These are phyloP conservation scores for Cytospora mali DNA, from an alignment of 2,329 filamentous ascomycete genomes.

Conservation along the genomic window DNA sequence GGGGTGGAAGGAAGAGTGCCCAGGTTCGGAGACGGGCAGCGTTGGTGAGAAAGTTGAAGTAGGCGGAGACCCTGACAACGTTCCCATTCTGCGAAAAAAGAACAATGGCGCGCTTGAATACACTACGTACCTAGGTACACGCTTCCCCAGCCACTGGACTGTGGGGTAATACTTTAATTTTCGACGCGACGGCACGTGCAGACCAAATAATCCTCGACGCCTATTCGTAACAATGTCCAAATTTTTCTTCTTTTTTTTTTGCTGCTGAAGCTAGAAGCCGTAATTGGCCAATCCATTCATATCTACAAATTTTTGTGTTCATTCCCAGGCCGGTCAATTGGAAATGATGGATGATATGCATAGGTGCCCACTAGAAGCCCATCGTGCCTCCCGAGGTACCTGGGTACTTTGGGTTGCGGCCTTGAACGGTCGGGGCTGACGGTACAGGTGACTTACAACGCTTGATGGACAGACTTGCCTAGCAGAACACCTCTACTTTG, in stretches of 20 bases:
- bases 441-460: too few species aligned
- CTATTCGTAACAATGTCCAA: background rate
- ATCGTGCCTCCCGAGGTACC: background rate
- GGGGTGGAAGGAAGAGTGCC: background rate
- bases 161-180: background rate
- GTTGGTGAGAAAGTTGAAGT: background rate
- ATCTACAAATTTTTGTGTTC: background rate
- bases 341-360: background rate
- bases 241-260: too few species aligned
- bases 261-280: background rate
- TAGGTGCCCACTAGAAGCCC: background rate
- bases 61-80: background rate
- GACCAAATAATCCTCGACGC: background rate
- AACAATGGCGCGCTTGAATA: background rate
- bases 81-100: background rate
- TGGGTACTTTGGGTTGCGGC: background rate
- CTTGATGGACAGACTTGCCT: too few species aligned
- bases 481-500: too few species aligned
- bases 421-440: too few species aligned
- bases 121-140: background rate
- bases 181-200: conserved; percentile 10
- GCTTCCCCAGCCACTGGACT: conserved; percentile 1
- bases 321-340: background rate
- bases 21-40: background rate
- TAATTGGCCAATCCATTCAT: background rate